phyloP scores from a whole-genome alignment of 106 monocot species.

The Phalaenopsis aphrodite region DNA sequence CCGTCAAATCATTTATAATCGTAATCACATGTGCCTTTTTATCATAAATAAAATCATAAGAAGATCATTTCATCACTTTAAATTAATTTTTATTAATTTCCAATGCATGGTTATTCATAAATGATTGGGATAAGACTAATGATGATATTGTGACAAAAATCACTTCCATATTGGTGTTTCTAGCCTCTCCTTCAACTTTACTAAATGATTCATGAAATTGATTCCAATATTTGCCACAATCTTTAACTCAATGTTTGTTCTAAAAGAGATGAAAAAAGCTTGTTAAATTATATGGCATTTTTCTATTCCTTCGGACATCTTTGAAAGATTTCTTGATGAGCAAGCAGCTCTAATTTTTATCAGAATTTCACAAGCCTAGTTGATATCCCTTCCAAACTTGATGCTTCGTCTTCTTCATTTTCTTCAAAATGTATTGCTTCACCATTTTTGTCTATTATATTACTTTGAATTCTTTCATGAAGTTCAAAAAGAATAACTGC shows the following conservation, averaged over 20 bases:
- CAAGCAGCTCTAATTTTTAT: neutral
- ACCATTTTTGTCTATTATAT: neutral
- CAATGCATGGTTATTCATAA: neutral
- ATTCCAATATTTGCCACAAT: neutral
- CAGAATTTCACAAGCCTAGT: neutral
- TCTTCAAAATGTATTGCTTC: neutral
- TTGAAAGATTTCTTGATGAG: neutral
- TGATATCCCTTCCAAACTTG: neutral
- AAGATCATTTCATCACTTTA: neutral
- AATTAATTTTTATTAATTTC: neutral
- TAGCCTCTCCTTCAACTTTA: neutral
- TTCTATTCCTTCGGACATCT: neutral
- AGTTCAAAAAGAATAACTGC: neutral
- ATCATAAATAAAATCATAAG: neutral
- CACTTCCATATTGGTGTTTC: neutral
- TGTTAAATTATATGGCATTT: neutral
- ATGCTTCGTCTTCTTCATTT: neutral
- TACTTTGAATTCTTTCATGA: neutral
- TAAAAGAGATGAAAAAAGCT: neutral
- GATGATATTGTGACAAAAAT: neutral
- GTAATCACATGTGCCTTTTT: neutral
- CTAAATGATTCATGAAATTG: neutral
- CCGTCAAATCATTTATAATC: neutral
- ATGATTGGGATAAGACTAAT: neutral
- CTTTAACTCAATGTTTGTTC: neutral